These are phyloP conservation scores for Amphicarpaea edgeworthii DNA, from an alignment of 306 rosid genomes.

Conservation along the genomic window DNA sequence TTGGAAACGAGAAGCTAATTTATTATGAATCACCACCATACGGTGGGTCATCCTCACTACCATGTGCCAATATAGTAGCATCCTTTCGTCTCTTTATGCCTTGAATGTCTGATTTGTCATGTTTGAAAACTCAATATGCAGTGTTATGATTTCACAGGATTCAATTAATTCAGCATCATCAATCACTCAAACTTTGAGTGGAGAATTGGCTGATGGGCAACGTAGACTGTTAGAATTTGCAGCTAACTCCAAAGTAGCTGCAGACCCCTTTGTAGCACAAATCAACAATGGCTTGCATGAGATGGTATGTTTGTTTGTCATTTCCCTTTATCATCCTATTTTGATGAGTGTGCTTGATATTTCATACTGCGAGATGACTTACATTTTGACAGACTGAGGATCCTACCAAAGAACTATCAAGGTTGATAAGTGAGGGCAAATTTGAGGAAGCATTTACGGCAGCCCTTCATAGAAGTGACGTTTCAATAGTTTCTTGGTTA, in stretches of 20 bases:
- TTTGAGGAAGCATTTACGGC: conserved; percentile 75
- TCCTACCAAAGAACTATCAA: conserved; percentile 73
- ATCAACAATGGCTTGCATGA: conserved; percentile 69
- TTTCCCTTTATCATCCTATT: conserved; percentile 30
- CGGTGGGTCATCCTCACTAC: conserved; percentile 5
- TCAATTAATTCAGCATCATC: conserved; percentile 76
- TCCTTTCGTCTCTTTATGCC: conserved; percentile 12
- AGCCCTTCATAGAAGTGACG: conserved; percentile 72
- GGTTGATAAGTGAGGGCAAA: conserved; percentile 65
- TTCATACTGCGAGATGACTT: conserved; percentile 30
- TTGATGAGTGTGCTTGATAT: conserved; percentile 21
- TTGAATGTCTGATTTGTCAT: conserved; percentile 24
- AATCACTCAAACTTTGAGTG: conserved; percentile 69
- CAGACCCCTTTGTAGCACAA: conserved; percentile 60
- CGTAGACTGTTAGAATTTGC: conserved; percentile 64
- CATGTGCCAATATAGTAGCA: not conserved
- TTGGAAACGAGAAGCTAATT: conserved; percentile 9
- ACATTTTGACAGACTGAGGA: conserved; percentile 60
- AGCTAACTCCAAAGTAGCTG: conserved; percentile 55
- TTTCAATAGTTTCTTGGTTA: conserved; percentile 76
- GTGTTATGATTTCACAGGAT: conserved; percentile 57
- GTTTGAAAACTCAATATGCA: conserved; percentile 33
- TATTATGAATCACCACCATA: conserved; percentile 6
- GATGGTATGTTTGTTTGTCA: conserved; percentile 53
- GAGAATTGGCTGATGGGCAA: conserved; percentile 72